Base-by-base conservation (phyloP, 306 rosid genomes). In the Castanopsis chinensis region DNA sequence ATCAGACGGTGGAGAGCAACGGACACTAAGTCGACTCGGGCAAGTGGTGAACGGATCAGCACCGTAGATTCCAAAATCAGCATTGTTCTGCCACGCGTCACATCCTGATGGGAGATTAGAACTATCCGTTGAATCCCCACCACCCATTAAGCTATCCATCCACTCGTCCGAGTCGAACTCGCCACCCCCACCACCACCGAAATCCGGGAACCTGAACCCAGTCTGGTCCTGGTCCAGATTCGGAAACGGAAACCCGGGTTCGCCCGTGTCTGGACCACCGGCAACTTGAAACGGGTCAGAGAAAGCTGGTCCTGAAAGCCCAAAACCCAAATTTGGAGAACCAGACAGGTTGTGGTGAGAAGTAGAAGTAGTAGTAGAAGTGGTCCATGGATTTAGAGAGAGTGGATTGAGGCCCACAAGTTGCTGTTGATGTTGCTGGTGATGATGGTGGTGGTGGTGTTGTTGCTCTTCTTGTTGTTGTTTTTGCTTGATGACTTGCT, bases 151-250 rank as follows among this genome's bases (percentile, higher is more conserved):
- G 21, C 92, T 86, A 76, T 95, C 97, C 97, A 95, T 91, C 99
- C 99, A 95, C 86, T 95, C 99, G 69, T 92, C 98, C 59, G 97
- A 89, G 78, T 91, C 97, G 81, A 95, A 92, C 81, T 95, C 99
- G 49, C 85, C 88, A 5, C 86, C 77, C 1, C 85, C 70, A 55
- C 85, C 88, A n/a, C 85, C 80, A 15, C 84, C 83, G 54, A 90
- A 90, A 69, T 90, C 90, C 1, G 91, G 81, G 81, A 88, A 94
- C 27, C 97, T 64, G 72, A 91, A 92, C 51, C 86, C 85, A 19
- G 91, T 18, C 19, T 89, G 82, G 78, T 84, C 89, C 85, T 86
- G 91, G 72, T 93, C 97, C 55, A 88, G 54, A 9, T 86, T 84
- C 52, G 96, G 90, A 65, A 94, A 94, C 51, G 81, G 92, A 75